Conservation (phyloP, 441 rosid species). For the Populus hybrid region DNA sequence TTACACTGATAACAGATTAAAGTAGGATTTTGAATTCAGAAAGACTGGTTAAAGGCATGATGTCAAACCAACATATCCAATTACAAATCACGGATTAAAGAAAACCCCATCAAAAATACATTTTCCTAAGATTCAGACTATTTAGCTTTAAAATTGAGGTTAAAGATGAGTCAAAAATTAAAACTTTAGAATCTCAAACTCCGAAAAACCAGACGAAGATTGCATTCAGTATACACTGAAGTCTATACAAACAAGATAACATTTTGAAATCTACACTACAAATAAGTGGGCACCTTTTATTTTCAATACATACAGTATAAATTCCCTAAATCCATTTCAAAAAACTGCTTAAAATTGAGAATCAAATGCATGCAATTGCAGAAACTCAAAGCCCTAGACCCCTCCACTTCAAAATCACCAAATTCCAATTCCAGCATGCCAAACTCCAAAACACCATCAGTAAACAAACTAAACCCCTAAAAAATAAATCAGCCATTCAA, state of each 20-base stretch:
- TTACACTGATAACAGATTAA: not conserved
- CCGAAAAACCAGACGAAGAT: not conserved
- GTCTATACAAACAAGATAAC: not conserved
- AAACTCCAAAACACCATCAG: not conserved
- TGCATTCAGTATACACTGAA: not conserved
- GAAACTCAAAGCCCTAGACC: constrained; percentile 27
- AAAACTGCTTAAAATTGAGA: not conserved
- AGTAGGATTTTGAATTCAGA: not conserved
- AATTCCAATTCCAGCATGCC: not conserved
- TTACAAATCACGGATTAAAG: not conserved
- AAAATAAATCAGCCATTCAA: not conserved
- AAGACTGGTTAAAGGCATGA: not conserved
- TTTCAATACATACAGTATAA: not conserved
- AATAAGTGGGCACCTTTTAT: not conserved
- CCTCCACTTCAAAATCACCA: not conserved
- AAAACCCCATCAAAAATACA: not conserved
- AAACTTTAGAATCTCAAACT: not conserved
- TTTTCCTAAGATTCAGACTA: not conserved
- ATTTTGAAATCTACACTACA: not conserved
- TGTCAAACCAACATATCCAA: not conserved
- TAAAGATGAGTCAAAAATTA: not conserved
- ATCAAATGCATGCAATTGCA: constrained; percentile 6
- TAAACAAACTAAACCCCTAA: not conserved
- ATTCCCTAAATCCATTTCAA: not conserved
- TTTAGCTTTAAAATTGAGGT: not conserved